Percentiles rank a stretch among this genome's conserved stretches.
phyloP scores from a whole-genome alignment of 1,139 yeast species.

The Debaryomyces robertsiae region DNA sequence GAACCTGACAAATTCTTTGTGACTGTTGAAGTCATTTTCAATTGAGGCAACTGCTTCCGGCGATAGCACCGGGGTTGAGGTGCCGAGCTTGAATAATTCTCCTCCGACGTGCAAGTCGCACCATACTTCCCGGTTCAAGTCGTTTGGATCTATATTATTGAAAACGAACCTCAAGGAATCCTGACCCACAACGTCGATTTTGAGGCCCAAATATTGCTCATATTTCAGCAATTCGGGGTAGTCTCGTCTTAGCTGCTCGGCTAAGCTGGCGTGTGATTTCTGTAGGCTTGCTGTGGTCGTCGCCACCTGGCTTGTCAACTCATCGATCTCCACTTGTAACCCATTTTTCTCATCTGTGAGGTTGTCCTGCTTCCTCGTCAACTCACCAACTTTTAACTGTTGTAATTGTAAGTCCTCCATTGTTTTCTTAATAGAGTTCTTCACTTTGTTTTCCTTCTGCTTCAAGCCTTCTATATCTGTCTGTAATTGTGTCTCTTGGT shows the following conservation, averaged over 20 bases:
- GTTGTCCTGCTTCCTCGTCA: conserved; percentile 22
- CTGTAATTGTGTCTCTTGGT: conserved; percentile 28
- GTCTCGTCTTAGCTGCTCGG: conserved; percentile 35
- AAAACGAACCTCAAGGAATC: conserved; percentile 44
- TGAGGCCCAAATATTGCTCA: conserved; percentile 50
- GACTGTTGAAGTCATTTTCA: conserved; percentile 35
- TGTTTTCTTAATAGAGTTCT: conserved; percentile 21
- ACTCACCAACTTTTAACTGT: conserved; percentile 29
- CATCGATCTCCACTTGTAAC: conserved; percentile 27
- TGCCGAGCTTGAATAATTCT: conserved; percentile 32
- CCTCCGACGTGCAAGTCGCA: conserved; percentile 42
- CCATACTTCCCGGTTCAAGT: conserved; percentile 39
- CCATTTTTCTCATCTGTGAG: conserved; percentile 22
- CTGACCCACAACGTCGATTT: conserved; percentile 40
- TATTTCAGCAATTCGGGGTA: conserved; percentile 42
- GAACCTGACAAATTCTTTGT: conserved; percentile 41
- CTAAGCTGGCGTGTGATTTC: conserved; percentile 24
- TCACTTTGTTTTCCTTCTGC: conserved; percentile 25
- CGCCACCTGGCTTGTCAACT: conserved; percentile 22
- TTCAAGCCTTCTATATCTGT: conserved; percentile 25
- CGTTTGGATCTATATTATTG: conserved; percentile 43
- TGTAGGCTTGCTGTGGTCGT: conserved; percentile 20
- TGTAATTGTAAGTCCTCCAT: conserved; percentile 26
- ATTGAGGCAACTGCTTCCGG: conserved; percentile 22
- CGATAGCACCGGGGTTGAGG: conserved; percentile 35